Percentiles rank a stretch among this genome's conserved stretches.
phyloP scores from a whole-genome alignment of 257 asterid species.

The Solanum medicagineum region DNA sequence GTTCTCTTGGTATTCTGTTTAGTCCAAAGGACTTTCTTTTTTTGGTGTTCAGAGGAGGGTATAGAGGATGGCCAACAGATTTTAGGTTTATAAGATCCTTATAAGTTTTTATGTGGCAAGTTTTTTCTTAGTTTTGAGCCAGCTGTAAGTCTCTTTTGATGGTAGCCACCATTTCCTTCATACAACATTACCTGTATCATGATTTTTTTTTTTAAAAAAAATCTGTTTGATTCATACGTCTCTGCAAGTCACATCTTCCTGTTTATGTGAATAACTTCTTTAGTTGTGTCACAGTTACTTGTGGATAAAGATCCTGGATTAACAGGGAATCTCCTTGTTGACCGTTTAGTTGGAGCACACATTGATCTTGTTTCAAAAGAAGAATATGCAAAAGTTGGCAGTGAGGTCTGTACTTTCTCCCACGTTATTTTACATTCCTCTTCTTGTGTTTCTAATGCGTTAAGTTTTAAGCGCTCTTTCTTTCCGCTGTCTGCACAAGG shows the following conservation, averaged over 20 bases:
- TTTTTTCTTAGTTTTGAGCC: neutral
- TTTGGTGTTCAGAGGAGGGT: neutral
- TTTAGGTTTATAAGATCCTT: neutral
- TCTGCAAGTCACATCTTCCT: neutral
- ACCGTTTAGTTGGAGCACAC: constrained; percentile 96
- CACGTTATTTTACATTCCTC: neutral
- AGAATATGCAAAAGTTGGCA: constrained; percentile 78
- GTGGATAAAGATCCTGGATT: constrained; percentile 90
- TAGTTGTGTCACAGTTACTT: constrained; percentile 39
- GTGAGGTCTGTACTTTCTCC: constrained; percentile 38
- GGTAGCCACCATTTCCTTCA: neutral
- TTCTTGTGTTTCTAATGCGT: neutral
- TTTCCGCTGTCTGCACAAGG: neutral
- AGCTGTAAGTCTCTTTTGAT: neutral
- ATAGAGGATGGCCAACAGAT: neutral
- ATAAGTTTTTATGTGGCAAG: neutral
- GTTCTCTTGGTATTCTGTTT: neutral
- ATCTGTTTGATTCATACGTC: neutral
- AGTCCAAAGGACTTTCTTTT: neutral
- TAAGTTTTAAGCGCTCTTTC: neutral
- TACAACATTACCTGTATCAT: neutral
- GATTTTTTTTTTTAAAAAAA: neutral
- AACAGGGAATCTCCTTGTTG: constrained; percentile 93
- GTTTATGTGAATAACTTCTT: neutral
- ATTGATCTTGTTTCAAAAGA: constrained; percentile 89